Evolutionary conservation across 2,329 filamentous ascomycete species (phyloP), one percentile per base, ranked within the genome.

Genomic region (Xylariaceae sp.): DNA sequence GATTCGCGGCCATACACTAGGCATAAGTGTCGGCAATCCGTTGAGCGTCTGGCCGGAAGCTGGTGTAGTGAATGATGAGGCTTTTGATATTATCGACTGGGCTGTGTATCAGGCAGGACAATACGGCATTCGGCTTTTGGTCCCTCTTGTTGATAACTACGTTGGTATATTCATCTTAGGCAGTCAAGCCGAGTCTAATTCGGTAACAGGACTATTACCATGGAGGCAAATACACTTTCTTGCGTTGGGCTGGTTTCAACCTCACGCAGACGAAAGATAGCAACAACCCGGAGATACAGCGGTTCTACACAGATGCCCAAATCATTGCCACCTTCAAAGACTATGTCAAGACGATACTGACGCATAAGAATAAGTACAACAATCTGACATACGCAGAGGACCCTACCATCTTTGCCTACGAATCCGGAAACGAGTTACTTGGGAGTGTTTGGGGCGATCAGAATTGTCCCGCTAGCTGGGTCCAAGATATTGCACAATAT

Each of bases 371-470:
- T 57, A 68, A 67, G 33, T 74, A 74, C 59, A 78, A 71, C 9
- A 71, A 71, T 47, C 63, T 76, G 3, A 73, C 71, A 1, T 77
- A 76, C 53, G 75, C 74, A 12, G 70, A 76, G 49, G 75, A 78
- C 55, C 71, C 75, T 5, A 77, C 75, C 3, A 77, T 79, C 50
- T 76, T 77, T 53, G 75, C 73, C 11, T 75, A 73, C 56, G 75
- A 78, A 62, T 77, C 73, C 0, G 75, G 76, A 7, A 78, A 79
- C 60, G 75, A 78, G 60, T 70, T 79, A 5, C 64, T 67, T 7
- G 76, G 75, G 0, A 68, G 72, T 10, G 53, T 69, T 4, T 77
- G 69, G 65, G 72, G 70, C 19, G 75, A 77, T 58, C 70, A 68
- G 66, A 56, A 76, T 54, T 72, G 74, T 5, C 74, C 75, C 1